phyloP scores from a whole-genome alignment of 2,329 filamentous ascomycete genomes.

The Colletotrichum simmondsii region DNA sequence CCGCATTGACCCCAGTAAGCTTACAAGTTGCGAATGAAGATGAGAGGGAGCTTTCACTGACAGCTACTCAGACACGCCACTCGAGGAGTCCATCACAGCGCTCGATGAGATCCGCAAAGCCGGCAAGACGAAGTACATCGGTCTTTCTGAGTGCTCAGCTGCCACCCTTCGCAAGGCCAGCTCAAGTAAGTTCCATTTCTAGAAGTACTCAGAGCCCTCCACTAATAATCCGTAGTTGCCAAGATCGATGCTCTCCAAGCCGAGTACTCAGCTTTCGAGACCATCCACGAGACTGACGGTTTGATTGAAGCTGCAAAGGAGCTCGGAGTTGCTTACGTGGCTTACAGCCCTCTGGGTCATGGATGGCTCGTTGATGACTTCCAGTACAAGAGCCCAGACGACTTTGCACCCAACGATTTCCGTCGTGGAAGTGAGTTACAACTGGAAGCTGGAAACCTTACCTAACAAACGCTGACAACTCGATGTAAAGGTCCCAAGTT shows the following conservation, averaged over 20 bases:
- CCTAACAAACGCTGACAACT: slow-evolving; percentile 37
- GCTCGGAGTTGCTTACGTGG: slow-evolving; percentile 53
- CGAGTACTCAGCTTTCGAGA: slow-evolving; percentile 51
- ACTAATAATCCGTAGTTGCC: slow-evolving; percentile 47
- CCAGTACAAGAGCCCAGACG: slow-evolving; percentile 52
- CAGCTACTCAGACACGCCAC: slow-evolving; percentile 47
- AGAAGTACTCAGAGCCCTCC: not conserved
- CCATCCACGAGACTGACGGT: slow-evolving; percentile 39
- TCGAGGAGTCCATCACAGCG: slow-evolving; percentile 58
- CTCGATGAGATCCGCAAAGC: slow-evolving; percentile 57
- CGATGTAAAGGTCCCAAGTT: slow-evolving; percentile 42
- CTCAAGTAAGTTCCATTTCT: slow-evolving; percentile 45
- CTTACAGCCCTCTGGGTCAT: slow-evolving; percentile 58
- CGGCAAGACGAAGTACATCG: slow-evolving; percentile 60
- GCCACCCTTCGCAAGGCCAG: slow-evolving; percentile 55
- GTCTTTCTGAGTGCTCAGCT: slow-evolving; percentile 58
- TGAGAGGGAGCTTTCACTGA: not conserved
- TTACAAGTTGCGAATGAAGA: not conserved
- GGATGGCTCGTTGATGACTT: slow-evolving; percentile 59
- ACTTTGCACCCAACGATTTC: slow-evolving; percentile 56
- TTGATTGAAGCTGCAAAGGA: slow-evolving; percentile 54
- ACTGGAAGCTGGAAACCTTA: not conserved
- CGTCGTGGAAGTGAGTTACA: slow-evolving; percentile 46
- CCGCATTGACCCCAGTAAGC: slow-evolving; percentile 55
- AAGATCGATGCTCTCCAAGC: slow-evolving; percentile 58